These are phyloP conservation scores for Epichloe amarillans DNA, from an alignment of 2,329 filamentous ascomycete species.

Conservation along the genomic window DNA sequence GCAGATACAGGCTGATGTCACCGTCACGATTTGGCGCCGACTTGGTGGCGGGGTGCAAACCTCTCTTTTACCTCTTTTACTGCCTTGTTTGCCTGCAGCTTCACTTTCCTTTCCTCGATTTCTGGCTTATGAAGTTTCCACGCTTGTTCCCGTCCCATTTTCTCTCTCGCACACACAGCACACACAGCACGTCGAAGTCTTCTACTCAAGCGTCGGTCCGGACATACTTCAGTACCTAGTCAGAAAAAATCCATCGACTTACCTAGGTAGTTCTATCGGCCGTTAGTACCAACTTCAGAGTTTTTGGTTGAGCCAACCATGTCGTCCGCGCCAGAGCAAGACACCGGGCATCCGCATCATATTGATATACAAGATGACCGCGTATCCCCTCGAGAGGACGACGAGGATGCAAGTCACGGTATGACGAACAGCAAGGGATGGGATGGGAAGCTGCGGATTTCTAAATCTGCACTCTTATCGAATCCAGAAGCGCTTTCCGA, in stretches of 20 bases:
- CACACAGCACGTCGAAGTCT: background rate
- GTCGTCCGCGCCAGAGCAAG: constrained; percentile 22
- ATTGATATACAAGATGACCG: constrained; percentile 36
- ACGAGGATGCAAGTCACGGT: constrained; percentile 31
- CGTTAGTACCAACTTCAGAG: background rate
- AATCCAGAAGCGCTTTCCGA: constrained; percentile 79
- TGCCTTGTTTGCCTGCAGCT: background rate
- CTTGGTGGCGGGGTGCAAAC: background rate
- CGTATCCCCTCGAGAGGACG: constrained; percentile 20
- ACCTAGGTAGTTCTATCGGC: background rate
- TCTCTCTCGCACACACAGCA: background rate
- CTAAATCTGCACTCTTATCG: constrained; percentile 44
- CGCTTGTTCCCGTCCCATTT: background rate
- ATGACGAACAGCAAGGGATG: constrained; percentile 55
- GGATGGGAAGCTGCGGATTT: constrained; percentile 72
- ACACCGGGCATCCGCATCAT: constrained; percentile 26
- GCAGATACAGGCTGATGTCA: constrained; percentile 1
- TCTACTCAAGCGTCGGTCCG: background rate
- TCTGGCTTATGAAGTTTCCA: background rate
- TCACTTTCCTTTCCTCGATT: no score
- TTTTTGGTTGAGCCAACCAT: background rate
- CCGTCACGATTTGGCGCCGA: constrained; percentile 1
- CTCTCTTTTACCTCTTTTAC: no score
- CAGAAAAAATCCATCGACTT: background rate
- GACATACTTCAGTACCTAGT: background rate